Percentiles rank a stretch among this genome's conserved stretches.
phyloP scores from a whole-genome alignment of 108 stramenopile species.

The Nitzschia palea region DNA sequence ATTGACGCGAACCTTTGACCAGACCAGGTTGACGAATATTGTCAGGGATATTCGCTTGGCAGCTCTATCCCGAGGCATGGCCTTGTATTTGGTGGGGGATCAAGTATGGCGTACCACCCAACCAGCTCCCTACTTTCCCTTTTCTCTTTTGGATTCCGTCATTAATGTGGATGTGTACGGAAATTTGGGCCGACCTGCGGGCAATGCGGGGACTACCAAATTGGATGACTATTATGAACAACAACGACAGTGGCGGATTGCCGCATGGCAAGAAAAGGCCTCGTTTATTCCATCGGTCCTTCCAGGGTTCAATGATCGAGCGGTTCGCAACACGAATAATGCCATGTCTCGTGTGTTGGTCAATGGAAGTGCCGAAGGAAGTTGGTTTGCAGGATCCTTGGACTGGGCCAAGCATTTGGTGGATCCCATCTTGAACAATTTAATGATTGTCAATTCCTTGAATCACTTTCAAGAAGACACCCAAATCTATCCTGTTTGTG shows the following conservation, averaged over 20 bases:
- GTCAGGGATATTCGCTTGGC: slow-evolving; percentile 15
- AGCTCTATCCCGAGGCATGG: not conserved
- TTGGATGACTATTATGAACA: slow-evolving; percentile 20
- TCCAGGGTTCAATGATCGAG: slow-evolving; percentile 35
- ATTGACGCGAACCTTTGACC: slow-evolving; percentile 12
- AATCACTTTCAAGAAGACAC: slow-evolving; percentile 35
- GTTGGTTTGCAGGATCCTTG: slow-evolving; percentile 6
- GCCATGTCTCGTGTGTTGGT: slow-evolving; percentile 11
- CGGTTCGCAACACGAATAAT: not conserved
- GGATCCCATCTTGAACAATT: slow-evolving; percentile 1
- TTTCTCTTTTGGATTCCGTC: slow-evolving; percentile 13
- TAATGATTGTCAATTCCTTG: slow-evolving; percentile 24
- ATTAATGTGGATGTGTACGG: slow-evolving; percentile 35
- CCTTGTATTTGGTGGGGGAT: slow-evolving; percentile 34
- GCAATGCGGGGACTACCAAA: not conserved
- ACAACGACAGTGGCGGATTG: slow-evolving; percentile 26
- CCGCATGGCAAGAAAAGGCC: slow-evolving; percentile 18
- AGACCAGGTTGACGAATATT: not conserved
- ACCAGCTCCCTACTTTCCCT: slow-evolving; percentile 10
- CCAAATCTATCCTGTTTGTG: slow-evolving; percentile 30
- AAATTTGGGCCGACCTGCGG: slow-evolving; percentile 10
- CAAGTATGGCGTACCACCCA: slow-evolving; percentile 15
- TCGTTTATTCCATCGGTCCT: slow-evolving; percentile 18
- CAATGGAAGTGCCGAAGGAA: not conserved
- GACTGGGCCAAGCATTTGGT: slow-evolving; percentile 19